These are phyloP conservation scores for Phytopythium sindhum DNA, from an alignment of 352 stramenopile genomes.

Conservation along the genomic window DNA sequence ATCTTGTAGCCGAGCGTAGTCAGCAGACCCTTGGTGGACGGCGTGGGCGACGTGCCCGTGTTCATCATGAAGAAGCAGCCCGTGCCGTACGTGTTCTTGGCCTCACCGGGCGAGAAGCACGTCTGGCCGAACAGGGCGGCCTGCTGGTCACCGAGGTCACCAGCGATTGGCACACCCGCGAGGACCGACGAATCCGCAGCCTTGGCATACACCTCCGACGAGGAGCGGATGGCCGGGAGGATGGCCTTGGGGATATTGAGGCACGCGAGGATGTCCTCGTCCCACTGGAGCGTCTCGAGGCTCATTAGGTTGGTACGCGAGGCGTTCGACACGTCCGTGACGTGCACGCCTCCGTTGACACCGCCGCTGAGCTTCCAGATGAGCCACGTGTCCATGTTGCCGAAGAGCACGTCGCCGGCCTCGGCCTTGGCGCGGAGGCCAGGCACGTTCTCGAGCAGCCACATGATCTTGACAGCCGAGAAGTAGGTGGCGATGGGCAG, in stretches of 20 bases:
- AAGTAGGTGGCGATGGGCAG: slow-evolving; percentile 98
- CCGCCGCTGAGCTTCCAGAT: slow-evolving; percentile 93
- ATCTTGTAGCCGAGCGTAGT: slow-evolving; percentile 92
- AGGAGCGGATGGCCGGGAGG: slow-evolving; percentile 93
- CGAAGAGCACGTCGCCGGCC: slow-evolving; percentile 90
- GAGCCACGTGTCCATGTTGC: slow-evolving; percentile 98
- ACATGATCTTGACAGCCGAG: slow-evolving; percentile 97
- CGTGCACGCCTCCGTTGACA: slow-evolving; percentile 82
- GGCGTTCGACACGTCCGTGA: slow-evolving; percentile 98
- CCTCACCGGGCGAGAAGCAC: slow-evolving; percentile 93
- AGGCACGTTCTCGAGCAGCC: slow-evolving; percentile 95
- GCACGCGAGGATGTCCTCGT: slow-evolving; percentile 80
- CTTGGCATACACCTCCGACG: slow-evolving; percentile 82
- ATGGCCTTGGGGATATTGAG: slow-evolving; percentile 86
- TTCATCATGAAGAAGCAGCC: slow-evolving; percentile 99
- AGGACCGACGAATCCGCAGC: slow-evolving; percentile 59
- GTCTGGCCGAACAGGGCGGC: slow-evolving; percentile 97
- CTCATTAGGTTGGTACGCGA: slow-evolving; percentile 95
- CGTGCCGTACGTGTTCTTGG: slow-evolving; percentile 99
- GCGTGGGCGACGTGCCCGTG: slow-evolving; percentile 89
- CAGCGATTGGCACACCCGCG: slow-evolving; percentile 86
- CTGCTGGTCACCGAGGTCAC: slow-evolving; percentile 97
- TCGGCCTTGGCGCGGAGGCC: slow-evolving; percentile 86
- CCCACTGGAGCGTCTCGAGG: slow-evolving; percentile 90
- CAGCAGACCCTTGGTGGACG: slow-evolving; percentile 92